Evolutionary conservation across 805 yeast genomes (phyloP).

Genomic region (Citeromyces nyonsensis): DNA sequence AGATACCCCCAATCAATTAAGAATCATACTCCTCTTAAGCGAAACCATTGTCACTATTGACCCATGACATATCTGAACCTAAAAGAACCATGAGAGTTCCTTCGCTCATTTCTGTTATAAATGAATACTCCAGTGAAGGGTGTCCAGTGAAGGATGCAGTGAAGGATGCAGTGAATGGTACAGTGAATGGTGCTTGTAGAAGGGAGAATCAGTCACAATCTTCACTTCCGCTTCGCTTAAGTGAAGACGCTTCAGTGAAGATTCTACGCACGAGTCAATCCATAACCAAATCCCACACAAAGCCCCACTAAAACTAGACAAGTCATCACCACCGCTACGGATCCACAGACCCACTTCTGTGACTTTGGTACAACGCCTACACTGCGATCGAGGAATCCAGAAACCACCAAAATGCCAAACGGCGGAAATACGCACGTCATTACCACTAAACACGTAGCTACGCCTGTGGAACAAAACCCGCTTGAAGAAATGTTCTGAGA

Average conservation of each 20-base stretch:
- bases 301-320: constrained; percentile 9
- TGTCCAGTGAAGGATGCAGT: background rate
- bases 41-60: too few relatives aligned
- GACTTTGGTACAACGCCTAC: constrained; percentile 9
- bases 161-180: background rate
- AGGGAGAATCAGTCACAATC: too few relatives aligned
- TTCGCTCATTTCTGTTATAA: too few relatives aligned
- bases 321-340: constrained; percentile 7
- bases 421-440: constrained; percentile 13
- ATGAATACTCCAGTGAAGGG: too few relatives aligned
- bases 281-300: constrained; percentile 12
- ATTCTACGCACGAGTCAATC: constrained; percentile 3
- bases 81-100: too few relatives aligned
- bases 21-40: too few relatives aligned
- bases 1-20: too few relatives aligned
- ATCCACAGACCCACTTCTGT: constrained; percentile 9
- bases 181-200: background rate
- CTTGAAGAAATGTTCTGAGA: constrained; percentile 1
- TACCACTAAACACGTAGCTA: constrained; percentile 7
- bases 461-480: constrained; percentile 5
- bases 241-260: too few relatives aligned
- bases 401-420: constrained; percentile 11
- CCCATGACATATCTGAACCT: too few relatives aligned
- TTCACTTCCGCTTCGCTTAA: too few relatives aligned
- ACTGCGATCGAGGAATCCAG: constrained; percentile 11